Evolutionary conservation across 192 early-diverging fungal species (phyloP), one percentile per base, ranked within the genome.

Genomic region (Backusella parvicylindrica): DNA sequence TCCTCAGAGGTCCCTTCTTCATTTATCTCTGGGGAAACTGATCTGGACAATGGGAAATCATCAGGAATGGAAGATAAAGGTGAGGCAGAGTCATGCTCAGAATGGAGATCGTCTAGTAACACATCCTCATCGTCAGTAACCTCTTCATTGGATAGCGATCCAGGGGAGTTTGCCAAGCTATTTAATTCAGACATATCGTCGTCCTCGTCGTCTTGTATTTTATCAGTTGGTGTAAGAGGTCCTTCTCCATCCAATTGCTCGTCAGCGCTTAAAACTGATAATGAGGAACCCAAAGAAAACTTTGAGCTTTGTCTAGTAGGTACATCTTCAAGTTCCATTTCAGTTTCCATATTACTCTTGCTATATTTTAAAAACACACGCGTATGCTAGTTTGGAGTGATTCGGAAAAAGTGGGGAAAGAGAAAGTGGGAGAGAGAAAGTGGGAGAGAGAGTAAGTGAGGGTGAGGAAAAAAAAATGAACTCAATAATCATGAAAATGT

Each of bases 61-160:
- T 83, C 81, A 49, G 81, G 81, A 31, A 83, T 72, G 64, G 81
- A 83, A 11, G 77, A 79, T 43, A 83, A 56, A 35, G 81, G 72
- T 12, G 81, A 83, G 23, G 77, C 75, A 0, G 81, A 83, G 47
- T 82, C 64, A 33, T 75, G 77, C 26, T 75, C 71, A 3, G 41
- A 64, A 30, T 75, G 56, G 11, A 66, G 21, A 60, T 82, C 75
- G 66, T 77, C 74, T 21, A 60, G 23, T 11, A 60, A 3, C 26
- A 60, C 28, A 40, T 47, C 33, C 18, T 71, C 71, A 28, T 76
- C 35, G 28, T 70, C 41, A 43, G 60, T 71, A 28, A 70, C 65
- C 23, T 76, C 81, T 41, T 77, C 78, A 21, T 79, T 71, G 21
- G 71, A 75, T 21, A 76, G 71, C 5, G 68, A 36, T 40, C 47